These are phyloP conservation scores for Mycena maculata DNA, from an alignment of 768 basidiomycete genomes.

Conservation along the genomic window DNA sequence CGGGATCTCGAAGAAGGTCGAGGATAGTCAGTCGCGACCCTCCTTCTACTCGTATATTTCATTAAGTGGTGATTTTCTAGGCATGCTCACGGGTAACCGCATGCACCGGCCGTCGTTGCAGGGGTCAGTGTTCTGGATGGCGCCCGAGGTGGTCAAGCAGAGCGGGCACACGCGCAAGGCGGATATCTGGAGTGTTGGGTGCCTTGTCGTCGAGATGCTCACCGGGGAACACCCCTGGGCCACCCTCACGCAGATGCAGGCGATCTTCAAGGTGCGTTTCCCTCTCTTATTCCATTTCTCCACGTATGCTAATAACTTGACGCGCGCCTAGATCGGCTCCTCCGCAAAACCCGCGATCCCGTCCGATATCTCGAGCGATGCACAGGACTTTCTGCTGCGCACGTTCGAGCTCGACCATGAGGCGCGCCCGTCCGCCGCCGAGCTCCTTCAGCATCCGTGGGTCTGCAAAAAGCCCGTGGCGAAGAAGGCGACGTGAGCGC, in stretches of 20 bases:
- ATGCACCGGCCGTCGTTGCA: constrained; percentile 93
- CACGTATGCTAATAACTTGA: neutral
- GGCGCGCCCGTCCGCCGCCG: constrained; percentile 81
- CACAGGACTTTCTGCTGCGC: constrained; percentile 84
- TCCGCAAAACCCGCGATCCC: constrained; percentile 90
- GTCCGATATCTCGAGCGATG: constrained; percentile 89
- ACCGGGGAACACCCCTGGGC: constrained; percentile 97
- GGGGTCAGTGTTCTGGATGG: constrained; percentile 99
- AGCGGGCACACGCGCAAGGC: constrained; percentile 91
- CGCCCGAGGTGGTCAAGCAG: constrained; percentile 98
- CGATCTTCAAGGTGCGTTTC: constrained; percentile 88
- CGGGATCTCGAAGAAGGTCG: constrained; percentile 97
- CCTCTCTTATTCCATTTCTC: neutral
- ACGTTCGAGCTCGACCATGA: constrained; percentile 91
- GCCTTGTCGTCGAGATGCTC: constrained; percentile 95
- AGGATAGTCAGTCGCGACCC: constrained; percentile 79
- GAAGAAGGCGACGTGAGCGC: constrained; percentile 41
- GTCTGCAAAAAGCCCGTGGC: constrained; percentile 53
- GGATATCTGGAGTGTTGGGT: constrained; percentile 97
- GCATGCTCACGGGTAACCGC: constrained; percentile 68
- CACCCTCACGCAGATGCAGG: constrained; percentile 98
- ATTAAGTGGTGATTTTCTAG: constrained; percentile 39
- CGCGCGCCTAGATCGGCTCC: constrained; percentile 81
- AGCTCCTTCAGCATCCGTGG: constrained; percentile 83
- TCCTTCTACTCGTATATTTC: neutral